phyloP scores from a whole-genome alignment of 1,284 basidiomycete species.

The Sporisorium exsertum region DNA sequence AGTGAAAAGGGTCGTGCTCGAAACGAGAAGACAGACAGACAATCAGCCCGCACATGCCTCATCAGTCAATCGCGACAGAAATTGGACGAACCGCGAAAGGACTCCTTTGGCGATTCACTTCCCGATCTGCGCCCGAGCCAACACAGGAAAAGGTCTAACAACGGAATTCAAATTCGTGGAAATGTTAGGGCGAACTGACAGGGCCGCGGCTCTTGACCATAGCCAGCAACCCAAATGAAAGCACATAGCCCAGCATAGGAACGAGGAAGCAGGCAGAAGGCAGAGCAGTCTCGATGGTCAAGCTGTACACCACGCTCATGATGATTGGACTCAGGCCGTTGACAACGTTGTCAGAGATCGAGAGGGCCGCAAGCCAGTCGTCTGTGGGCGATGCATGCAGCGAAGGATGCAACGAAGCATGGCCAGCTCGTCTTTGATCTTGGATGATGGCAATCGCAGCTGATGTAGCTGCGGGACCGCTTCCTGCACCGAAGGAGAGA shows the following conservation, averaged over 20 bases:
- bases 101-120: neutral
- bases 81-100: slow-evolving; percentile 11
- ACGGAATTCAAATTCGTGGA: neutral
- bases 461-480: slow-evolving; percentile 39
- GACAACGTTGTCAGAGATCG: slow-evolving; percentile 44
- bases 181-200: neutral
- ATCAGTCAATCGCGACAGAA: slow-evolving; percentile 8
- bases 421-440: slow-evolving; percentile 28
- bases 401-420: slow-evolving; percentile 28
- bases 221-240: slow-evolving; percentile 30
- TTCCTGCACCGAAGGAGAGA: slow-evolving; percentile 42
- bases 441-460: slow-evolving; percentile 50
- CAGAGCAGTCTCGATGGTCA: slow-evolving; percentile 42
- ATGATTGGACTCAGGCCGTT: slow-evolving; percentile 42
- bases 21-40: slow-evolving; percentile 8
- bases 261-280: slow-evolving; percentile 47
- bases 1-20: slow-evolving; percentile 18
- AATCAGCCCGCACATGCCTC: slow-evolving; percentile 5
- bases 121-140: slow-evolving; percentile 14
- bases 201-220: slow-evolving; percentile 15
- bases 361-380: slow-evolving; percentile 43
- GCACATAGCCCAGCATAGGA: slow-evolving; percentile 32
- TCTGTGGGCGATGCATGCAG: slow-evolving; percentile 41
- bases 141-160: slow-evolving; percentile 1
- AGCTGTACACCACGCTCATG: slow-evolving; percentile 44